These are phyloP conservation scores for Aspergillus ostianus DNA, from an alignment of 495 filamentous ascomycete genomes.

Conservation along the genomic window DNA sequence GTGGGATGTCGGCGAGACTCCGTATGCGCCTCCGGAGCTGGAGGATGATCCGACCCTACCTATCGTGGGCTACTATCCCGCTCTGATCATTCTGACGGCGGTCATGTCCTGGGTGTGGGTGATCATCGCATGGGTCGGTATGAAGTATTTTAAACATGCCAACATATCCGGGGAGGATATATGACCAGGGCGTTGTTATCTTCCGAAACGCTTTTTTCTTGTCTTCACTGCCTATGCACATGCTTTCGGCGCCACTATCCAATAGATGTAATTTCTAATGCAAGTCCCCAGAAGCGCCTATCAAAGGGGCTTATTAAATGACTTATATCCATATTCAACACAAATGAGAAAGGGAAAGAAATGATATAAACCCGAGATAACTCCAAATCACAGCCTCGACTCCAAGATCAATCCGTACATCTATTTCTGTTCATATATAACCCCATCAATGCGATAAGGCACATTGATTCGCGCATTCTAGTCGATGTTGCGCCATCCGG, in stretches of 20 bases:
- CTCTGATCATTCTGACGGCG: slow-evolving; percentile 83
- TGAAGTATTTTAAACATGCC: slow-evolving; percentile 99
- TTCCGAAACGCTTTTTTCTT: slow-evolving; percentile 1
- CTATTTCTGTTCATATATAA: not conserved
- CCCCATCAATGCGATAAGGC: slow-evolving; percentile 19
- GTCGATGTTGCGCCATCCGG: slow-evolving; percentile 14
- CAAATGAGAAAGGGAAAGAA: slow-evolving; percentile 7
- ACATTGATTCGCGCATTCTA: slow-evolving; percentile 18
- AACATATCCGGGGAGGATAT: slow-evolving; percentile 68
- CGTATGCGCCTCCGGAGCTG: slow-evolving; percentile 87
- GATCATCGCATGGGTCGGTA: slow-evolving; percentile 91
- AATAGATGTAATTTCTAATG: slow-evolving; percentile 7
- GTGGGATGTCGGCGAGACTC: slow-evolving; percentile 97
- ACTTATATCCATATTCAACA: slow-evolving; percentile 7
- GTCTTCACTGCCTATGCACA: not conserved
- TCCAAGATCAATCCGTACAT: not conserved
- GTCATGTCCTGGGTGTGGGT: slow-evolving; percentile 99
- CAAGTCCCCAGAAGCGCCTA: not conserved
- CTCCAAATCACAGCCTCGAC: not conserved
- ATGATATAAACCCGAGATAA: slow-evolving; percentile 12
- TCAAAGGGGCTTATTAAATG: not conserved
- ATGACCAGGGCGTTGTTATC: slow-evolving; percentile 20
- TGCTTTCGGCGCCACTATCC: not conserved
- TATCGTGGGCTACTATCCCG: slow-evolving; percentile 95
- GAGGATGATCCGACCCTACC: slow-evolving; percentile 92